phyloP scores from a whole-genome alignment of 768 basidiomycete genomes.

The Russula virescens region DNA sequence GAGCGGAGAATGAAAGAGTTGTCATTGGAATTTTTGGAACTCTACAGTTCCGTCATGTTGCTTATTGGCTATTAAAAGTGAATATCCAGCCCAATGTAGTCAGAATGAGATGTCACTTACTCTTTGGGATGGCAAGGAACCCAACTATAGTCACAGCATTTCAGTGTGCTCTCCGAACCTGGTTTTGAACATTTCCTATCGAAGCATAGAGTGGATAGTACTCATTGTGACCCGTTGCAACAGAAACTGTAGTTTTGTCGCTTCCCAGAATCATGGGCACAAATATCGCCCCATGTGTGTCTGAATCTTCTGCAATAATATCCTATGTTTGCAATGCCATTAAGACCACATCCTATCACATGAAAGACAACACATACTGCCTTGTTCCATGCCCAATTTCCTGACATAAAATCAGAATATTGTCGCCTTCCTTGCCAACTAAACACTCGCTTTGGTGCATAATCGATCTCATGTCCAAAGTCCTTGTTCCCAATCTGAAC shows the following conservation, averaged over 20 bases:
- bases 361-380: slow-evolving; percentile 29
- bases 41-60: slow-evolving; percentile 13
- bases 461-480: too few species aligned
- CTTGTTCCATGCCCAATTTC: slow-evolving; percentile 38
- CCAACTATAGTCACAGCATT: slow-evolving; percentile 26
- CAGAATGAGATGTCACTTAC: slow-evolving; percentile 17
- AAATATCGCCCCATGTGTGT: slow-evolving; percentile 16
- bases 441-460: too few species aligned
- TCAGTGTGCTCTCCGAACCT: slow-evolving; percentile 26
- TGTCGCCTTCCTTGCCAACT: too few species aligned
- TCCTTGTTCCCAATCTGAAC: too few species aligned
- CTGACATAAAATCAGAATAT: slow-evolving; percentile 42
- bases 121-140: slow-evolving; percentile 32
- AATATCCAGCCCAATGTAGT: too few species aligned
- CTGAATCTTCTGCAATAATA: slow-evolving; percentile 1
- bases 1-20: too few species aligned
- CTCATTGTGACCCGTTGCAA: slow-evolving; percentile 27
- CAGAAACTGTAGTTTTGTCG: slow-evolving; percentile 30
- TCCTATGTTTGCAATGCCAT: too few species aligned
- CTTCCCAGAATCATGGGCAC: slow-evolving; percentile 26
- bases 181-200: slow-evolving; percentile 27
- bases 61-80: slow-evolving; percentile 1
- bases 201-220: slow-evolving; percentile 28
- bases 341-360: too few species aligned
- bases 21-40: slow-evolving; percentile 23